phyloP scores from a whole-genome alignment of 2,329 filamentous ascomycete genomes.

The Periconia digitata region DNA sequence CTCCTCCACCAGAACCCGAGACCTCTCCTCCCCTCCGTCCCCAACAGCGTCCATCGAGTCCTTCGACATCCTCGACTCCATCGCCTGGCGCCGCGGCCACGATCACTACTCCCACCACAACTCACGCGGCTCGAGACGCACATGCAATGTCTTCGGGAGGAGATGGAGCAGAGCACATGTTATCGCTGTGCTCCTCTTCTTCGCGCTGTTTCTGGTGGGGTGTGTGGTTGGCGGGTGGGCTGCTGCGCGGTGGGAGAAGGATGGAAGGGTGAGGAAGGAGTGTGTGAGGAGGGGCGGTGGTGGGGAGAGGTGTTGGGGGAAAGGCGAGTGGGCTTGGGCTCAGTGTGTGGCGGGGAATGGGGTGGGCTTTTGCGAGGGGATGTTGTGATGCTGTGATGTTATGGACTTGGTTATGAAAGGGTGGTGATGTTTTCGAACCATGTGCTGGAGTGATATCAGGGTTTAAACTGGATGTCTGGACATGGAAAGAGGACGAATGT shows the following conservation, averaged over 20 bases:
- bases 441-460: too few relatives aligned
- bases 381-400: slow-evolving; percentile 6
- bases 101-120: background rate
- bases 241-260: slow-evolving; percentile 18
- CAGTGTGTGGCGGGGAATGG: slow-evolving; percentile 22
- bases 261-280: slow-evolving; percentile 6
- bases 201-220: slow-evolving; percentile 22
- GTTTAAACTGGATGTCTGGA: too few relatives aligned
- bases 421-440: background rate
- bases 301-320: slow-evolving; percentile 14
- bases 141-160: slow-evolving; percentile 15
- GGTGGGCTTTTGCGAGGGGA: slow-evolving; percentile 25
- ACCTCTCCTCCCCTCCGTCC: slow-evolving; percentile 30
- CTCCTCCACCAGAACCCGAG: slow-evolving; percentile 26
- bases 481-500: too few relatives aligned
- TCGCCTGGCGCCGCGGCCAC: slow-evolving; percentile 35
- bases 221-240: slow-evolving; percentile 22
- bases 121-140: background rate
- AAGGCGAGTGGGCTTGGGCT: slow-evolving; percentile 23
- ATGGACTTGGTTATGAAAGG: too few relatives aligned
- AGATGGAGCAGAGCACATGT: slow-evolving; percentile 21
- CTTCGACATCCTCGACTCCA: slow-evolving; percentile 36
- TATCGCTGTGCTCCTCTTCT: slow-evolving; percentile 19
- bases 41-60: slow-evolving; percentile 38
- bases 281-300: slow-evolving; percentile 20